A percentile compares a stretch with the other conserved stretches of the same genome.
phyloP scores from a whole-genome alignment of 2,329 filamentous ascomycete species.

The Ascosphaera aggregata region DNA sequence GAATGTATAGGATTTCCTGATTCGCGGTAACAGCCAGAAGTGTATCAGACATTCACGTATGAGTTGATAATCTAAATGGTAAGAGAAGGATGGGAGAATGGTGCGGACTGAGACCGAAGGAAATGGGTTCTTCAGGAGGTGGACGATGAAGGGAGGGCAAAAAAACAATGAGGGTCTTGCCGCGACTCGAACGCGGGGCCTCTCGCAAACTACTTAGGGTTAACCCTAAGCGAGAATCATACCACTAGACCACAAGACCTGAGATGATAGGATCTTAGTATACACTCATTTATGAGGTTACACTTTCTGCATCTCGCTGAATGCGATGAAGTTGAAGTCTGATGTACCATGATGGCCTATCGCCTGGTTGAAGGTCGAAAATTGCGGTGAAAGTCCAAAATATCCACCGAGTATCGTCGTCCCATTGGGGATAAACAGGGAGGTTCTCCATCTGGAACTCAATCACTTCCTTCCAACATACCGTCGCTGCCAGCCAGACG shows the following conservation, averaged over 20 bases:
- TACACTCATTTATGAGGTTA: no score
- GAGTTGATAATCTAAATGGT: no score
- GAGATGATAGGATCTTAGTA: no score
- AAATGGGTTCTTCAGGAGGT: no score
- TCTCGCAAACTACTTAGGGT: slow-evolving; percentile 5
- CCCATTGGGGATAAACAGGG: background rate
- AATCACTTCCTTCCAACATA: slow-evolving; percentile 9
- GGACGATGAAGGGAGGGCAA: background rate
- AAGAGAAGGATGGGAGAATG: no score
- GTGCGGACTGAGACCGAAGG: no score
- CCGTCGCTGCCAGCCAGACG: slow-evolving; percentile 9
- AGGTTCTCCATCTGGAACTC: slow-evolving; percentile 6
- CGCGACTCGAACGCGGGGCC: slow-evolving; percentile 4
- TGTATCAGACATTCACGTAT: no score
- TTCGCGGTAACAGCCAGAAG: no score
- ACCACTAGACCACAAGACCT: slow-evolving; percentile 34
- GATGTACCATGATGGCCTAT: no score
- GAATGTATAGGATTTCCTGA: no score
- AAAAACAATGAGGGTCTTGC: slow-evolving; percentile 1
- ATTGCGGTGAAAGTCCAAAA: background rate
- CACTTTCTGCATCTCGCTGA: no score
- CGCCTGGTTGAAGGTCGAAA: background rate
- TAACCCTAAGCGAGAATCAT: slow-evolving; percentile 46
- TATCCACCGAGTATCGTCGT: background rate
- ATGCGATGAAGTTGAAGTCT: background rate